A percentile compares a stretch with the other conserved stretches of the same genome.
Conservation (phyloP, 306 rosid genomes). For the Lablab purpureus region DNA sequence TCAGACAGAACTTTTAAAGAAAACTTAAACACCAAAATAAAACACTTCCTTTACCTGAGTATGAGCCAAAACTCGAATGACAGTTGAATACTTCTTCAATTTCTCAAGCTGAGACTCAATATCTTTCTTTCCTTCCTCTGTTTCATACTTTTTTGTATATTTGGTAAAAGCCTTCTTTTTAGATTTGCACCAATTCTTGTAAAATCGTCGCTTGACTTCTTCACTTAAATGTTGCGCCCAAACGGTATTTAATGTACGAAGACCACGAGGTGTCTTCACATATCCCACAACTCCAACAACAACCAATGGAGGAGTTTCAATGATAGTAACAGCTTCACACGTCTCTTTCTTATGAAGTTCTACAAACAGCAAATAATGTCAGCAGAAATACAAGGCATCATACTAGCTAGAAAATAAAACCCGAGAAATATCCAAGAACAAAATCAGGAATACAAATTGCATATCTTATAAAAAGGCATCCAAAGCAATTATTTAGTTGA, state of each 20-base stretch:
- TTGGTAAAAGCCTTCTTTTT: slow-evolving; percentile 84
- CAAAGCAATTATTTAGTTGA: neutral
- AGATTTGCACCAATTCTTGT: slow-evolving; percentile 86
- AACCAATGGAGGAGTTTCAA: slow-evolving; percentile 82
- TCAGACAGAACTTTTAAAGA: no score
- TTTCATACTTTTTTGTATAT: slow-evolving; percentile 63
- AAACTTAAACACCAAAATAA: neutral
- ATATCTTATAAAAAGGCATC: neutral
- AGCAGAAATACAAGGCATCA: neutral
- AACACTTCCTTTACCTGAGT: slow-evolving; percentile 63
- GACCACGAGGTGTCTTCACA: slow-evolving; percentile 72
- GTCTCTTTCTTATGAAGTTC: slow-evolving; percentile 90
- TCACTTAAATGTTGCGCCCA: slow-evolving; percentile 92
- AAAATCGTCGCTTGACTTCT: slow-evolving; percentile 75
- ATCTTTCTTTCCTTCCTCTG: slow-evolving; percentile 73
- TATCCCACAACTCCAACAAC: slow-evolving; percentile 84
- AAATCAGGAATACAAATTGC: no score
- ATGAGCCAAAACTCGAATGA: slow-evolving; percentile 81
- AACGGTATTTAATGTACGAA: slow-evolving; percentile 67
- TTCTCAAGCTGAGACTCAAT: slow-evolving; percentile 65
- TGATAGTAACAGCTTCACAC: slow-evolving; percentile 82
- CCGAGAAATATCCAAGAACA: no score
- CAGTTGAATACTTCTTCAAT: slow-evolving; percentile 68
- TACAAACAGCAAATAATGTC: slow-evolving; percentile 26
- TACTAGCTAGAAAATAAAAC: neutral